Evolutionary conservation across 805 yeast species (phyloP).

Genomic region (Nakazawaea pomicola): DNA sequence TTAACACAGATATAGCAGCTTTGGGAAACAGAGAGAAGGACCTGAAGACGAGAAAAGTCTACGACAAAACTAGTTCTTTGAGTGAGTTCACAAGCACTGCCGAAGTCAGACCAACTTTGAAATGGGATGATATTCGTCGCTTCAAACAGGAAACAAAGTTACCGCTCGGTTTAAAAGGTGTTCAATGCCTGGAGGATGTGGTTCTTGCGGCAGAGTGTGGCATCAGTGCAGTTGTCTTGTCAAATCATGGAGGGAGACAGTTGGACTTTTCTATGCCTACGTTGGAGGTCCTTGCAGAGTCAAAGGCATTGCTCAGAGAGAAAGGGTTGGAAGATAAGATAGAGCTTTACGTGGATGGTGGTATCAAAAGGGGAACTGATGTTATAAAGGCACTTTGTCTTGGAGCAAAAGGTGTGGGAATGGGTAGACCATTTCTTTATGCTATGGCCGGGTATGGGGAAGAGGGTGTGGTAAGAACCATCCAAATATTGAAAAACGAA

Average conservation of each 20-base stretch:
- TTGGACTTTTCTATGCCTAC: slow-evolving; percentile 60
- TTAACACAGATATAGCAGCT: slow-evolving; percentile 84
- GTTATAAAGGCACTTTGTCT: slow-evolving; percentile 36
- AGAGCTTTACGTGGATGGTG: slow-evolving; percentile 40
- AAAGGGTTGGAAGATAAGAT: slow-evolving; percentile 32
- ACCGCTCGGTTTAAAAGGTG: slow-evolving; percentile 55
- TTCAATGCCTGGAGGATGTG: slow-evolving; percentile 64
- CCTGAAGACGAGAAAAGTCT: slow-evolving; percentile 56
- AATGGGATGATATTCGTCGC: slow-evolving; percentile 59
- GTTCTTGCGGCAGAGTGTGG: slow-evolving; percentile 53
- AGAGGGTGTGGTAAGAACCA: slow-evolving; percentile 62
- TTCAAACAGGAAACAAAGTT: slow-evolving; percentile 41
- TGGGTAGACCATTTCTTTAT: slow-evolving; percentile 72
- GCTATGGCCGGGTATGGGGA: slow-evolving; percentile 81
- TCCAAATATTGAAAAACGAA: slow-evolving; percentile 57
- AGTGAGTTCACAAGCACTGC: slow-evolving; percentile 33
- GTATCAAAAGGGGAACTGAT: slow-evolving; percentile 39
- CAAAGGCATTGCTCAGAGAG: slow-evolving; percentile 38
- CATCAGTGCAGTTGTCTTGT: slow-evolving; percentile 57
- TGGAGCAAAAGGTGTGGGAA: slow-evolving; percentile 48
- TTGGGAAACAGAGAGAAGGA: slow-evolving; percentile 86
- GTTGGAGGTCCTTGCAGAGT: slow-evolving; percentile 54
- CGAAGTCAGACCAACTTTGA: slow-evolving; percentile 47
- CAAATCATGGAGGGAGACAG: slow-evolving; percentile 76
- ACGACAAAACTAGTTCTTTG: slow-evolving; percentile 30